Evolutionary conservation across 176 grass and related monocot genomes (phyloP).

Genomic region (Zea luxurians): DNA sequence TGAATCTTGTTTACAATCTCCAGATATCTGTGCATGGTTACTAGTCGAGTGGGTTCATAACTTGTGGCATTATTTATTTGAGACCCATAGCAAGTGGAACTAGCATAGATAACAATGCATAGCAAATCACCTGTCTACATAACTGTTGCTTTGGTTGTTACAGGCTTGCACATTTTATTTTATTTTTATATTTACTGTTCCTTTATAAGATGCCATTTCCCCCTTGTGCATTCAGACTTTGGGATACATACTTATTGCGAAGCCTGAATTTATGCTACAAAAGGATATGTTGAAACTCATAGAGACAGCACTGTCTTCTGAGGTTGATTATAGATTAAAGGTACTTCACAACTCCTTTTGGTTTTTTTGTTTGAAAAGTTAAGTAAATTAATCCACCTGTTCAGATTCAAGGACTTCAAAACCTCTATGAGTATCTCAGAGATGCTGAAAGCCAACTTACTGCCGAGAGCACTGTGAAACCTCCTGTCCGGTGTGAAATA

Average conservation of each 20-base stretch:
- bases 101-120: constrained; percentile 4
- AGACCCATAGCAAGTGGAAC: background rate
- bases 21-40: constrained; percentile 1
- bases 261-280: constrained; percentile 92
- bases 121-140: constrained; percentile 6
- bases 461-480: constrained; percentile 51
- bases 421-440: constrained; percentile 87
- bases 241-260: constrained; percentile 94
- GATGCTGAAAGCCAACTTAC: constrained; percentile 91
- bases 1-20: background rate
- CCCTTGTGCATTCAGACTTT: constrained; percentile 64
- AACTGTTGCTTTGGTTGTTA: constrained; percentile 32
- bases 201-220: constrained; percentile 26
- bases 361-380: background rate
- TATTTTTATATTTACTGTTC: background rate
- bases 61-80: background rate
- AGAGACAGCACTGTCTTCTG: constrained; percentile 73
- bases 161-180: constrained; percentile 21
- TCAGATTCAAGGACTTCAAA: constrained; percentile 97
- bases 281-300: constrained; percentile 81
- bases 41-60: constrained; percentile 1
- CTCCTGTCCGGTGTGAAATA: constrained; percentile 42
- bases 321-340: constrained; percentile 75
- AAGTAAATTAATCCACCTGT: constrained; percentile 17
- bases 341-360: constrained; percentile 35